Evolutionary conservation across 306 rosid species (phyloP), one percentile per base, ranked within the genome.

Genomic region (Ochetophila trinervis): DNA sequence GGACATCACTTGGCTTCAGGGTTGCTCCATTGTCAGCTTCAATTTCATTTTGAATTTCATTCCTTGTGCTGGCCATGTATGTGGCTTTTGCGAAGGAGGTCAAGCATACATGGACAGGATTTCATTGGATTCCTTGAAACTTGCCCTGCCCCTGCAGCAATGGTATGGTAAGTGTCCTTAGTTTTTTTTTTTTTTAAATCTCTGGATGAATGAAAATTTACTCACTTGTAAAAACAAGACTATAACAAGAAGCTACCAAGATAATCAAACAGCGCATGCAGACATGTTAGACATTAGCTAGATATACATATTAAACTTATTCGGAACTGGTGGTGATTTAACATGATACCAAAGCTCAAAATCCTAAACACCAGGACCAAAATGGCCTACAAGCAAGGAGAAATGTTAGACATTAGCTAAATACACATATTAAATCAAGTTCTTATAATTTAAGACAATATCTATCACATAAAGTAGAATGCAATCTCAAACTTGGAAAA

Each of bases 1-100:
- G 72, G 64, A 71, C 89, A 11, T 3, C 72, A 22, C 72, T 91
- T 21, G 70, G 84, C 52, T 83, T 81, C 62, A 69, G 17, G 27
- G 97, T 92, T 59, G 95, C 90, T 75, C 83, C 96, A 12, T 20
- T 87, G 68, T 82, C 92, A 20, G 60, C 82, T 69, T 83, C 90
- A 18, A 56, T 87, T 73, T 74, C 98, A 6, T 62, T 79, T 0
- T 92, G 96, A 92, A 61, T 89, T 23, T 72, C 98, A 7, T 3
- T 77, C 57, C 7, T 89, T 8, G 50, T 70, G 61, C 50, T 85
- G 58, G 80, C 66, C 9, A 8, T 48, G 17, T 76, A 82, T 82
- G 79, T 87, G 48, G 23, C 72, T 47, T 73, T 20, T 65, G 65
- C 81, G 20, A 65, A 71, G 67, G 81, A 77, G 50, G 80, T 87